Evolutionary conservation across 768 basidiomycete genomes (phyloP).

Genomic region (Crassisporium funariophilum): DNA sequence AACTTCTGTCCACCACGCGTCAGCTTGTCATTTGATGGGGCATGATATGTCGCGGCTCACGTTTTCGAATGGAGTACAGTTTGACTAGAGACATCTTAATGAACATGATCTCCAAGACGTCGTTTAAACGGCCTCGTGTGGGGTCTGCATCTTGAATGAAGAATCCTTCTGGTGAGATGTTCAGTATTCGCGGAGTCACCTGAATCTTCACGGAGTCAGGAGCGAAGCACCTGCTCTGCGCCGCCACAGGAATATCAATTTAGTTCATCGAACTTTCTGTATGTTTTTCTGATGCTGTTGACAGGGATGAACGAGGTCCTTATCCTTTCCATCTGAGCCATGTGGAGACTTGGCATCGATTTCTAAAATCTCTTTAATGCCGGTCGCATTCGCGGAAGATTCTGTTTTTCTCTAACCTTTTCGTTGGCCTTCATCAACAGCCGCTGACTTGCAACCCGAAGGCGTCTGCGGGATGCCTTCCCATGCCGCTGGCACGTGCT

Average conservation of each 20-base stretch:
- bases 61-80: too few relatives aligned
- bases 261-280: slow-evolving; percentile 5
- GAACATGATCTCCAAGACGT: not conserved
- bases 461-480: not conserved
- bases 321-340: slow-evolving; percentile 15
- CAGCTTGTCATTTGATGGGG: not conserved
- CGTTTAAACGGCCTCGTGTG: slow-evolving; percentile 10
- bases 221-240: slow-evolving; percentile 10
- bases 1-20: not conserved
- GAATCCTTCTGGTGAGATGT: slow-evolving; percentile 1
- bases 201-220: not conserved
- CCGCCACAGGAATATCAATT: slow-evolving; percentile 3
- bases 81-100: not conserved
- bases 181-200: slow-evolving; percentile 8
- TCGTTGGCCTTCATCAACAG: not conserved
- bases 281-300: slow-evolving; percentile 5
- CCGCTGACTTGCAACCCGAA: not conserved
- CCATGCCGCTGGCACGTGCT: not conserved
- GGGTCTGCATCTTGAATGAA: not conserved
- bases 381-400: not conserved
- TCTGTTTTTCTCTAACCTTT: not conserved
- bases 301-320: not conserved
- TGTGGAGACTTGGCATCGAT: slow-evolving; percentile 7
- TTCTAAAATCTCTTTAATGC: slow-evolving; percentile 5
- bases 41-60: not conserved